Evolutionary conservation across 2,329 filamentous ascomycete species (phyloP), one percentile per base, ranked within the genome.

Genomic region (Macrophomina pseudophaseolina): DNA sequence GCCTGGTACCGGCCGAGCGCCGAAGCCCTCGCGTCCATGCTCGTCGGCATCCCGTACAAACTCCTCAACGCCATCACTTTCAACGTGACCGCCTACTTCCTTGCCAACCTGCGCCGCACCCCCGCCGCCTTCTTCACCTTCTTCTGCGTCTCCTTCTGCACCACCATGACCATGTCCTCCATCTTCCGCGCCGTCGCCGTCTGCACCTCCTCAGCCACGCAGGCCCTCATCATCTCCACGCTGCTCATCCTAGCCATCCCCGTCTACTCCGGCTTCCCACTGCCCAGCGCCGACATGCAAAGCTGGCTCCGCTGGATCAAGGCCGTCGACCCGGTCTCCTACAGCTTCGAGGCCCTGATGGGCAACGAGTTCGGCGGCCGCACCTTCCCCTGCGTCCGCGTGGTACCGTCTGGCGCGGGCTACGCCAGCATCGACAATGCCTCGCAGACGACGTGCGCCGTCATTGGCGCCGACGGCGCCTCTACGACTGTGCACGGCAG

Each of bases 1-100:
- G 92, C 92, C n/a, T 85, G 97, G 32, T 96, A 95, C 74, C 92
- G 96, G 73, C 92, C 94, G 0, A 92, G 90, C 6, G 90, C 92
- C 90, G 73, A 81, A 85, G 12, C 83, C 93, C 71, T 80, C 85
- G 38, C 95, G 92, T 83, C 94, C 93, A 77, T 70, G 90, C 35
- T 80, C n/a, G 80, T 82, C 8, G 84, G 86, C 68, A 77, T 85
- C 1, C 84, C 87, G 0, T 80, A 89, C 4, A 71, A 88, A 1
- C 64, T 88, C 0, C 82, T 88, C 68, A 88, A 90, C 70, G 80
- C 90, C 16, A 82, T 83, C 0, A 76, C 80, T 0, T 91, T 91
- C 70, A 80, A 83, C 2, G 5, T 91, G 0, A 84, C 87, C 0
- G 78, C 97, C 3, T 97, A 97, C 80, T 97, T 96, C 79, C 89